phyloP scores from a whole-genome alignment of 1,284 basidiomycete species.

The Cerioporus squamosus region DNA sequence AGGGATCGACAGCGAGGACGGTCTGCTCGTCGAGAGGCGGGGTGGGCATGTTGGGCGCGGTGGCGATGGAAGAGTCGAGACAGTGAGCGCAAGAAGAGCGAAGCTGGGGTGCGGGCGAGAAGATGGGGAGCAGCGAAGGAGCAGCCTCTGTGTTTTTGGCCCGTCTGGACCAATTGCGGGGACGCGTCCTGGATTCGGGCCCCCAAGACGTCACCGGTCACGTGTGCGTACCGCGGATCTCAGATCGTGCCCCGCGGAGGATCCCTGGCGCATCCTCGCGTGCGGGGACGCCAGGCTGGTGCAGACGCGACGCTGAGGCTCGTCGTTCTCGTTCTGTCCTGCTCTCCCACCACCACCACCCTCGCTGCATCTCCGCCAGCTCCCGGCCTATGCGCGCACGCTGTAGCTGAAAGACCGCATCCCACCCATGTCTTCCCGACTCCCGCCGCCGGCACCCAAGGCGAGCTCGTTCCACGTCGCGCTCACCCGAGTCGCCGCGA shows the following conservation, averaged over 20 bases:
- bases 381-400: slow-evolving; percentile 12
- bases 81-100: not conserved
- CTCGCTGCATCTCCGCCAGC: not conserved
- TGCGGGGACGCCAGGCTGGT: no score
- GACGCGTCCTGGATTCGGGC: slow-evolving; percentile 18
- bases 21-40: slow-evolving; percentile 51
- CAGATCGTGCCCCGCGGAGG: slow-evolving; percentile 14
- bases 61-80: slow-evolving; percentile 1
- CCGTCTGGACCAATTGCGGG: slow-evolving; percentile 15
- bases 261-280: slow-evolving; percentile 15
- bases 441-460: slow-evolving; percentile 12
- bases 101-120: slow-evolving; percentile 6
- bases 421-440: slow-evolving; percentile 19
- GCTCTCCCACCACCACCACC: slow-evolving; percentile 1
- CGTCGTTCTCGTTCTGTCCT: slow-evolving; percentile 1
- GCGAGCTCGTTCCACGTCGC: slow-evolving; percentile 23
- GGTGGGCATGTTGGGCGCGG: slow-evolving; percentile 25
- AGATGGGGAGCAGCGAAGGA: slow-evolving; percentile 10
- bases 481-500: slow-evolving; percentile 26
- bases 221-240: slow-evolving; percentile 22
- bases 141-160: slow-evolving; percentile 10
- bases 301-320: not conserved
- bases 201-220: slow-evolving; percentile 24
- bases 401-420: slow-evolving; percentile 1
- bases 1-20: slow-evolving; percentile 67